Base-by-base conservation (phyloP, 805 yeast genomes). In the Nakazawaea laoshanensis region DNA sequence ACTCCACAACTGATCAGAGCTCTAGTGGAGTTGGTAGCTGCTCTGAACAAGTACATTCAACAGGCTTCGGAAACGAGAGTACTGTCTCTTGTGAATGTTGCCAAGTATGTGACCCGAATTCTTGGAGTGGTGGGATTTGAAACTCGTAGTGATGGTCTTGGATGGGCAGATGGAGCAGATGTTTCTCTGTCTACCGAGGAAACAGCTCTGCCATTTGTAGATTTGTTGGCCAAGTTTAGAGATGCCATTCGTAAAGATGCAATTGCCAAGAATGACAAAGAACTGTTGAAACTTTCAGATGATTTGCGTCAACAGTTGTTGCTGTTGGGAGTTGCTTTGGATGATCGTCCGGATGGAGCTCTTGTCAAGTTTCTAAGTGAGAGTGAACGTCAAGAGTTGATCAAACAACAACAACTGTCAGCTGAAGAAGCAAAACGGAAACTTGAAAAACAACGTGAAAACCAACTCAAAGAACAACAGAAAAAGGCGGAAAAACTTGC, bases 261-360 rank as follows among this genome's bases (percentile, higher is more conserved):
- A 3, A 86, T 86, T 42, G 61, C 53, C 23, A 68, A 71, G 31
- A 65, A 63, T 30, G 74, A 72, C 8, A 66, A 65, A 5, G 70
- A 64, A 12, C 67, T 86, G 37, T 63, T 92, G 29, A 59, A 63
- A n/a, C 74, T 83, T 4, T 70, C 87, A 37, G 98, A 92, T 55
- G 54, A 62, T 5, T 55, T 92, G 15, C 73, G 98, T 47, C 57
- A 68, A 12, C 92, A 81, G 24, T 59, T 92, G 44, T 60, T 86
- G 39, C 67, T 74, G 17, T 60, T 87, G 40, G 92, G 94, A 19
- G 80, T 92, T 26, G 75, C 94, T 1, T 63, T 92, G 35, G 97
- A 89, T 52, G 98, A 92, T 57, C 75, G 96, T 48, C 87, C 79
- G 3, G 74, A 70, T 46, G 68, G 77, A n/a, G 88, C 96, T 0